These are phyloP conservation scores for Citrus glauca DNA, from an alignment of 345 rosid genomes.

Conservation along the genomic window DNA sequence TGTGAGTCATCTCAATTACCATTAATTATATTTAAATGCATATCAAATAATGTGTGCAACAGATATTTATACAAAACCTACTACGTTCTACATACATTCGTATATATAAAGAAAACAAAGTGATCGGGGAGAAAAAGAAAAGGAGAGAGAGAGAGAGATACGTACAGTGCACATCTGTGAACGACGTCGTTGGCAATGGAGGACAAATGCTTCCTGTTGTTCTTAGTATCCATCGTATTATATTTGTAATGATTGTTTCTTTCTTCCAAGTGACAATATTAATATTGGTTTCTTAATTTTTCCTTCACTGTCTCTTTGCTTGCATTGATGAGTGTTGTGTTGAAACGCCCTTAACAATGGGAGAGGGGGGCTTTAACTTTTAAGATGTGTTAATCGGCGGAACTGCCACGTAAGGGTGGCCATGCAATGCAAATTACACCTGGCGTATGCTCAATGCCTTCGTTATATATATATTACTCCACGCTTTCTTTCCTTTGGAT, in stretches of 20 bases:
- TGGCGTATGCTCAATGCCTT: background rate
- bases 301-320: background rate
- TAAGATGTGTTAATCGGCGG: background rate
- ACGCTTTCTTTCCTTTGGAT: no score
- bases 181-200: constrained; percentile 73
- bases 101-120: no score
- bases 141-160: background rate
- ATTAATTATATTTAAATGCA: background rate
- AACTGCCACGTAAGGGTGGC: constrained; percentile 34
- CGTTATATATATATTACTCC: background rate
- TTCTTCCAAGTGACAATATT: background rate
- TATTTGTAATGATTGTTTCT: no score
- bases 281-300: background rate
- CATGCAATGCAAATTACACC: constrained; percentile 36
- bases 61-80: no score
- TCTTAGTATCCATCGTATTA: constrained; percentile 7
- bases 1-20: background rate
- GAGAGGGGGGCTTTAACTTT: background rate
- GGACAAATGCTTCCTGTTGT: constrained; percentile 67
- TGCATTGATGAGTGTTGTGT: background rate
- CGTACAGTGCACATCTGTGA: constrained; percentile 59
- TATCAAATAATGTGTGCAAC: background rate
- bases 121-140: background rate
- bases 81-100: background rate
- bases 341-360: background rate